Percentiles rank a stretch among this genome's conserved stretches.
These are phyloP conservation scores for Sedum album DNA, from an alignment of 164 flowering plant genomes.

Conservation along the genomic window DNA sequence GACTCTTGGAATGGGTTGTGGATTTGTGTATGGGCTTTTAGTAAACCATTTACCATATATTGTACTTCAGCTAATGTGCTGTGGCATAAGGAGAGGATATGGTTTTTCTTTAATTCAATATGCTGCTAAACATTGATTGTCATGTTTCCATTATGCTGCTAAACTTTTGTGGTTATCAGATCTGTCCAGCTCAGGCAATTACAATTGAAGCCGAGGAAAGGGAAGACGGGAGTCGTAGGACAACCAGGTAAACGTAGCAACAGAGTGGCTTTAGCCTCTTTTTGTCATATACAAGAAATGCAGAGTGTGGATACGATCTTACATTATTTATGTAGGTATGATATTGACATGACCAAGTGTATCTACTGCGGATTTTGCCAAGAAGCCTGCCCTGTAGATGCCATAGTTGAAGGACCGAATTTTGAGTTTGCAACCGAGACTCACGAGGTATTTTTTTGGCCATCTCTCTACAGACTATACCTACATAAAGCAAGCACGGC, in stretches of 20 bases:
- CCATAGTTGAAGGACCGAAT: slow-evolving; percentile 99
- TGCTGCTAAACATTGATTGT: no score
- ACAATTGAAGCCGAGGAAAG: slow-evolving; percentile 98
- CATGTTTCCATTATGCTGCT: not conserved
- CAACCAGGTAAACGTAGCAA: slow-evolving; percentile 54
- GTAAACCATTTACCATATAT: no score
- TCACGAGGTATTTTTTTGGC: slow-evolving; percentile 65
- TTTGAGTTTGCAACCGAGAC: slow-evolving; percentile 97
- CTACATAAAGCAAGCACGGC: not conserved
- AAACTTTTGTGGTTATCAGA: slow-evolving; percentile 26
- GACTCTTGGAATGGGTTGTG: no score
- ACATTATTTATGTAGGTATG: slow-evolving; percentile 52
- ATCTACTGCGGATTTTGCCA: slow-evolving; percentile 99
- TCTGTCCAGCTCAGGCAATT: slow-evolving; percentile 98
- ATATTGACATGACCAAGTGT: slow-evolving; percentile 99
- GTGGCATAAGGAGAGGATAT: no score
- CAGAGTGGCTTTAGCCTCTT: slow-evolving; percentile 5
- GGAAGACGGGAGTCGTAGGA: slow-evolving; percentile 98
- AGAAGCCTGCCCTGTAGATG: slow-evolving; percentile 99
- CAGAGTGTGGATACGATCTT: slow-evolving; percentile 9
- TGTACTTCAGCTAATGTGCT: no score
- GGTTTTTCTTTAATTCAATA: no score
- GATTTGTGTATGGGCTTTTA: no score
- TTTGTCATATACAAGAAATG: not conserved
- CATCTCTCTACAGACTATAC: not conserved